Conservation (phyloP, 2,329 filamentous ascomycete species). For the Erysiphe pulchra region DNA sequence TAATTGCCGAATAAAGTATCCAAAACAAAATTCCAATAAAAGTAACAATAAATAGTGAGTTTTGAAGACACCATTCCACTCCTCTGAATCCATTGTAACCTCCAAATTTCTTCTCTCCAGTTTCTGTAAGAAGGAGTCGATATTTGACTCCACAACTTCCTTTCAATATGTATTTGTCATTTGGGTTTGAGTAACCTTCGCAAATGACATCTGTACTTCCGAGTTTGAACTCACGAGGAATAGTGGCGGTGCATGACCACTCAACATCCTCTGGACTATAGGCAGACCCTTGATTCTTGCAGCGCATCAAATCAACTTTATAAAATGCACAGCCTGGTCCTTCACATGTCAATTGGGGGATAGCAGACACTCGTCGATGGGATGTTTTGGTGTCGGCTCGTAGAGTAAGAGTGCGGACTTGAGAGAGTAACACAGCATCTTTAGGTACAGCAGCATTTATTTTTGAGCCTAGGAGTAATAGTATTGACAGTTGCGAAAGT, state of each 20-base stretch:
- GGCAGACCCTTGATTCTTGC: slow-evolving; percentile 58
- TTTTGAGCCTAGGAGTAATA: slow-evolving; percentile 4
- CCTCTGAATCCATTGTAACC: slow-evolving; percentile 1
- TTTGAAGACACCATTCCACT: slow-evolving; percentile 6
- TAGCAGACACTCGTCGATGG: slow-evolving; percentile 46
- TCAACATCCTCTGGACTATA: slow-evolving; percentile 64
- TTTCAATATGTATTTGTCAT: slow-evolving; percentile 70
- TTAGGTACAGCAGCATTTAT: slow-evolving; percentile 1
- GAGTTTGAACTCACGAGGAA: slow-evolving; percentile 39
- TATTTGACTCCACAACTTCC: slow-evolving; percentile 91
- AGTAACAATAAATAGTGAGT: slow-evolving; percentile 30
- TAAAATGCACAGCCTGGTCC: slow-evolving; percentile 26
- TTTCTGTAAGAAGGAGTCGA: slow-evolving; percentile 47
- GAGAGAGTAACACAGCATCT: slow-evolving; percentile 31
- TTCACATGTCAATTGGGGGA: slow-evolving; percentile 61
- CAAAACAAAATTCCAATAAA: slow-evolving; percentile 33
- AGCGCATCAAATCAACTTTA: slow-evolving; percentile 61
- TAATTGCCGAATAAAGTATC: slow-evolving; percentile 32
- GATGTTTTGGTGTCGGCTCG: slow-evolving; percentile 40
- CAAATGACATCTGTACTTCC: slow-evolving; percentile 77
- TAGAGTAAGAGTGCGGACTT: slow-evolving; percentile 57
- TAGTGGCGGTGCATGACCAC: slow-evolving; percentile 55
- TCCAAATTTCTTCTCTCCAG: slow-evolving; percentile 45
- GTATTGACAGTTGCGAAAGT: slow-evolving; percentile 6
- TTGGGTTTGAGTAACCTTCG: slow-evolving; percentile 54